These are phyloP conservation scores for Epichloe bromicola DNA, from an alignment of 2,329 filamentous ascomycete species.

Conservation along the genomic window DNA sequence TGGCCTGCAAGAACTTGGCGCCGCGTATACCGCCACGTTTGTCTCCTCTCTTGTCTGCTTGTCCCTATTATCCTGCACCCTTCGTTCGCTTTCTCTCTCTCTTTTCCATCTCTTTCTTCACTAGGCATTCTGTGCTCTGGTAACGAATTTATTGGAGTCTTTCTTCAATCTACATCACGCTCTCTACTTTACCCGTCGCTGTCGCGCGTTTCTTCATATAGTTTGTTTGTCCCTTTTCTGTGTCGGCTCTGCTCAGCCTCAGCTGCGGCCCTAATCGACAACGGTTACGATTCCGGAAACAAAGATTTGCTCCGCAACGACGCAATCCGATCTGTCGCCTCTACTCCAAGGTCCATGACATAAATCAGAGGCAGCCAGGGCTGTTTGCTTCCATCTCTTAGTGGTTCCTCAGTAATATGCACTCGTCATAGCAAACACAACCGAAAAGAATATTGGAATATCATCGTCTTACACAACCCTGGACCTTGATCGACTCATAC, in stretches of 20 bases:
- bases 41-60: not conserved
- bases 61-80: constrained; percentile 2
- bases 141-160: not conserved
- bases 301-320: constrained; percentile 1
- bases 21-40: not conserved
- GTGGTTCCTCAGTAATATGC: not conserved
- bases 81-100: not conserved
- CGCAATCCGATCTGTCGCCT: not conserved
- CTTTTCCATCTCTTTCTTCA: not conserved
- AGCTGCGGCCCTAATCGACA: not conserved
- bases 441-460: not conserved
- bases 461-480: not conserved
- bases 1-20: not conserved
- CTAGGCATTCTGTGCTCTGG: not conserved
- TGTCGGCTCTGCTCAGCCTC: not conserved
- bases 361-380: not conserved
- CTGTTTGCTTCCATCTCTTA: not conserved
- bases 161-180: not conserved
- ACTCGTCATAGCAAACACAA: not conserved
- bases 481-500: not conserved
- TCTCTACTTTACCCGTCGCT: constrained; percentile 3
- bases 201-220: constrained; percentile 1
- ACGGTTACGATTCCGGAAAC: not conserved
- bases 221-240: not conserved
- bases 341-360: not conserved